Conservation (phyloP, 768 basidiomycete genomes). For the Lyophyllum semitale region DNA sequence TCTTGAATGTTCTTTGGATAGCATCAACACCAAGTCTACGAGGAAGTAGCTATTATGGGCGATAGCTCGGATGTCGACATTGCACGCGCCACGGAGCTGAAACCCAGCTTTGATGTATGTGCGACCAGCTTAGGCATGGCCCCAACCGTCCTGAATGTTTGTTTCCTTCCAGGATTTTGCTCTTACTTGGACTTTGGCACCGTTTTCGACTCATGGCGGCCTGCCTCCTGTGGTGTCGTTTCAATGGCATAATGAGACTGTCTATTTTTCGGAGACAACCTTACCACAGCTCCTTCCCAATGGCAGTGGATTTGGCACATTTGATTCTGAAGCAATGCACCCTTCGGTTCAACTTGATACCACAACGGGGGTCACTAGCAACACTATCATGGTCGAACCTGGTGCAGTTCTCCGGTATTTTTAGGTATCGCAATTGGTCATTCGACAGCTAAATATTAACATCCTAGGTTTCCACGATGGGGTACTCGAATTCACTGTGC, state of each 20-base stretch:
- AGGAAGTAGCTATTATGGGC: constrained; percentile 35
- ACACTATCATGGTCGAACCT: constrained; percentile 20
- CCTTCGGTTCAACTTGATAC: constrained; percentile 17
- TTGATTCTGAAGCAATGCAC: constrained; percentile 24
- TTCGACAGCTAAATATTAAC: background rate
- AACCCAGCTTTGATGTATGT: constrained; percentile 28
- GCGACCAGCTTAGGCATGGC: background rate
- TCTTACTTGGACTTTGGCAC: constrained; percentile 41
- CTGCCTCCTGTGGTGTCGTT: constrained; percentile 36
- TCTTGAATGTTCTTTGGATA: constrained; percentile 7
- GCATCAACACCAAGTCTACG: constrained; percentile 34
- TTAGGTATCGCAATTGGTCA: background rate
- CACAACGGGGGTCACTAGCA: background rate
- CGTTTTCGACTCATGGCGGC: constrained; percentile 34
- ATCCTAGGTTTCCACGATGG: constrained; percentile 38
- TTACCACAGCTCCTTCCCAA: constrained; percentile 32
- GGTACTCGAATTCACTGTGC: constrained; percentile 39
- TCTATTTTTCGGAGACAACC: constrained; percentile 40
- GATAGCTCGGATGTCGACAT: constrained; percentile 36
- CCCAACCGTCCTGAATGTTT: background rate
- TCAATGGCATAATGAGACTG: constrained; percentile 28
- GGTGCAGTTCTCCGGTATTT: constrained; percentile 30
- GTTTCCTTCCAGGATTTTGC: constrained; percentile 26
- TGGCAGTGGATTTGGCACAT: constrained; percentile 41
- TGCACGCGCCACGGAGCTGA: constrained; percentile 26